These are phyloP conservation scores for Acer yangbiense DNA, from an alignment of 345 rosid genomes.

Conservation along the genomic window DNA sequence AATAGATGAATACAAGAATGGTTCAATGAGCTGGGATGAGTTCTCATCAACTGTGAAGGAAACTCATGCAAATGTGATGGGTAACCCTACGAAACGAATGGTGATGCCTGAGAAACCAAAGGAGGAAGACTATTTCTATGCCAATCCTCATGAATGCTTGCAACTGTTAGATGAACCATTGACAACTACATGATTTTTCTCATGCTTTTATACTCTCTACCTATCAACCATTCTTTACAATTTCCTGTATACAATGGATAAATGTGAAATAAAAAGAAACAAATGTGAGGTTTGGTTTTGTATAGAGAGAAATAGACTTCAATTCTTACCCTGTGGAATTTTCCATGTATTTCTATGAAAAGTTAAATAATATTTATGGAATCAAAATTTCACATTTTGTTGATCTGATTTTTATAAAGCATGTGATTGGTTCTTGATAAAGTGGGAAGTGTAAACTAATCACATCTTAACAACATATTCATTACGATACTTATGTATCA, in stretches of 20 bases:
- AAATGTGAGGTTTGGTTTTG: not conserved
- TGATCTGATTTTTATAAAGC: too few relatives aligned
- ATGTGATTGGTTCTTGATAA: too few relatives aligned
- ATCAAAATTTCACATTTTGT: not conserved
- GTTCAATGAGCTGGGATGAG: constrained; percentile 79
- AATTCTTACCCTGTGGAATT: not conserved
- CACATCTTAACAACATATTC: too few relatives aligned
- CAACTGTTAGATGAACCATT: constrained; percentile 72
- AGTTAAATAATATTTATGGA: not conserved
- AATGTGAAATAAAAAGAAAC: not conserved
- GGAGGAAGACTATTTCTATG: constrained; percentile 94
- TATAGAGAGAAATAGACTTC: too few relatives aligned
- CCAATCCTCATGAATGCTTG: constrained; percentile 93
- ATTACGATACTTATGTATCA: too few relatives aligned
- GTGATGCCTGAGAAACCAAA: constrained; percentile 78
- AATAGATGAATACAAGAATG: constrained; percentile 64
- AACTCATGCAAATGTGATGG: constrained; percentile 72
- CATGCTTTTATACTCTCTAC: constrained; percentile 23
- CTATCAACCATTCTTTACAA: constrained; percentile 13
- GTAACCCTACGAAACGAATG: constrained; percentile 62
- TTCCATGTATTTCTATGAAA: not conserved
- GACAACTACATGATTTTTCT: constrained; percentile 40
- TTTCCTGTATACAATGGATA: constrained; percentile 19
- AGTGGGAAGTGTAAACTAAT: too few relatives aligned
- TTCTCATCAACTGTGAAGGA: constrained; percentile 72